These are phyloP conservation scores for Chrysanthemum lavandulifolium DNA, from an alignment of 129 eudicot species.

Conservation along the genomic window DNA sequence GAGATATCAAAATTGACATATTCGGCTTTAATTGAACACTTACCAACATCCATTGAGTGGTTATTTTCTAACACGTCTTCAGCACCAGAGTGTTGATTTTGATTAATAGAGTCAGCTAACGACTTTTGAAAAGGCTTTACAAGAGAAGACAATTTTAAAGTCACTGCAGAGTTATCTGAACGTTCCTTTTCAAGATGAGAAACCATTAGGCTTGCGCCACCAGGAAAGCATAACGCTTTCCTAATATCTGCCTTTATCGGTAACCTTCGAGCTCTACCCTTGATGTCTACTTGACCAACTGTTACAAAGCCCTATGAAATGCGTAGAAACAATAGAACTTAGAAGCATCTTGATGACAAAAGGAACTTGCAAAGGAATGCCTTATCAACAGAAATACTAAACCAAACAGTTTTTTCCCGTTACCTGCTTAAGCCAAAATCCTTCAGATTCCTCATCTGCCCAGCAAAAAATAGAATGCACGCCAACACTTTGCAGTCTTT, in stretches of 20 bases:
- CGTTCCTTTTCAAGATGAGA: constrained; percentile 53
- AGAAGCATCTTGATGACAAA: constrained; percentile 1
- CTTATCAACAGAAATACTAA: background rate
- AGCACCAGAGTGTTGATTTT: constrained; percentile 30
- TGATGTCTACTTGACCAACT: constrained; percentile 77
- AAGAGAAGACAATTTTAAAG: constrained; percentile 30
- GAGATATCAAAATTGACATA: too few species aligned
- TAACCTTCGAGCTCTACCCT: constrained; percentile 75
- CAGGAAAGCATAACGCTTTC: constrained; percentile 84
- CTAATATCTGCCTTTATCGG: constrained; percentile 79
- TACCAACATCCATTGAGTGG: constrained; percentile 26
- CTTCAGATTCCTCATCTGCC: constrained; percentile 89
- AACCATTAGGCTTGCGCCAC: constrained; percentile 86
- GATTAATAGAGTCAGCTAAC: constrained; percentile 18
- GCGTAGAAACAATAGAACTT: background rate
- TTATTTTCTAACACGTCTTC: constrained; percentile 25
- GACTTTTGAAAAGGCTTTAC: constrained; percentile 34
- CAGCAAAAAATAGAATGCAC: constrained; percentile 72
- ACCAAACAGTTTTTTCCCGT: background rate
- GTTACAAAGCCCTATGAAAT: constrained; percentile 65
- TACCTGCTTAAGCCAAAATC: constrained; percentile 95
- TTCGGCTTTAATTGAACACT: background rate
- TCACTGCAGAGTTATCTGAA: constrained; percentile 27
- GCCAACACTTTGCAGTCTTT: constrained; percentile 76
- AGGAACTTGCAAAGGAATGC: background rate